Evolutionary conservation across 352 stramenopile genomes (phyloP), one percentile per base, ranked within the genome.

Genomic region (Globisporangium paddicum): DNA sequence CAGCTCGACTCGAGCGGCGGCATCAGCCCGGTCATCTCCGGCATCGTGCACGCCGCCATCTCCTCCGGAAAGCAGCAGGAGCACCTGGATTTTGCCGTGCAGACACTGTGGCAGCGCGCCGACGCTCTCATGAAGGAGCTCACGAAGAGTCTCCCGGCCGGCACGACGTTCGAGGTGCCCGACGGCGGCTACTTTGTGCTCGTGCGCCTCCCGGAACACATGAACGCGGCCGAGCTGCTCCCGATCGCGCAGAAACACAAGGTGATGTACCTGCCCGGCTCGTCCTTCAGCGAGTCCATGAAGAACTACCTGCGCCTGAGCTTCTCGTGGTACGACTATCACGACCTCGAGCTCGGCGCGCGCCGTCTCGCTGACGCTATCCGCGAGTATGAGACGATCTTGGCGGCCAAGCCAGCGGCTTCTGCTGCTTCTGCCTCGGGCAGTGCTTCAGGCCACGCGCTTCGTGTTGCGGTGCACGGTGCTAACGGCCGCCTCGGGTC

Each of bases 1-100:
- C 93, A 98, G 58, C 85, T 98, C 51, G 91, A 98, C 73, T 89
- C 77, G 34, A 87, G 90, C 58, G 89, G 93, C 21, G 96, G 95
- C 70, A 94, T 98, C 55, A 96, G 96, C 66, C 91, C 90, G 7
- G 86, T 98, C 6, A 89, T 97, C 64, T 89, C 88, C 19, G 82
- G 90, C 32, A 97, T 96, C 48, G 75, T 98, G 16, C 76, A 94
- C 66, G 57, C 76, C 0, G 78, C 79, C 41, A 86, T 90, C 54
- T 46, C 75, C 3, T 89, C 82, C 16, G 79, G 82, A 16, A 72
- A 81, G 69, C 84, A 91, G 62, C 70, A 89, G 49, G 59, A 91
- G 54, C 83, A 93, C 72, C 63, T 93, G n/a, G 69, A 88, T 53
- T 87, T 79, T 23, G 83, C 83, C 0, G 72, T 84, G 11, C 58